Evolutionary conservation across 331 rosid genomes (phyloP), one percentile per base, ranked within the genome.

Genomic region (Quercus tomentella): DNA sequence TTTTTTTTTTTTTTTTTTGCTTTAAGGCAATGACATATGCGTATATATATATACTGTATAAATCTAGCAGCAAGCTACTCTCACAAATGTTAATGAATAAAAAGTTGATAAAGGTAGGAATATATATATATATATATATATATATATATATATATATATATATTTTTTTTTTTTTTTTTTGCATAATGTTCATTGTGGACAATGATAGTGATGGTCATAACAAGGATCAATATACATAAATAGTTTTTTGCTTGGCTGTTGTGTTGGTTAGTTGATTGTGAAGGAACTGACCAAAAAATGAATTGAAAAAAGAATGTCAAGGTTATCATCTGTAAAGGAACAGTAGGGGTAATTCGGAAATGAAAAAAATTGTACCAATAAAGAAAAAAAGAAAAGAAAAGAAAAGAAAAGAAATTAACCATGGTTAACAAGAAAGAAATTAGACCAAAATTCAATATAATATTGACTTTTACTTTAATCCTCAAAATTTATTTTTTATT

Each of bases 191-290:
- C 18, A 11, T 11, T 12, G 26, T 60, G 37, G 68, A 71, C 15
- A 45, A 51, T 28, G 83, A 73, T 23, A 15, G 78, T 37, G 83
- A 73, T 35, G 75, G 83, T 80, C 74, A 73, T 61, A 72, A 63
- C 54, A 73, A 65, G 41, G 58, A 37, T 73, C 83, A 65, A 65
- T 65, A n/a, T 43, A 43, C 15, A 45, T 21, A 6, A 31, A 4
- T 28, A 2, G 21, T 16, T 11, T 45, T 74, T n/a, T 74, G 31
- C 70, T 15, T 63, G 7, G 20, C 28, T 62, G 66, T 60, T 7
- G 61, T 6, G 80, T 76, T 80, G 80, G 74, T 66, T 77, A 35
- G 78, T 49, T 70, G 71, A 71, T 31, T 55, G 73, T 16, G 15
- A 75, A 45, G 0, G 52, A 45, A 45, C 16, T 3, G 12, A 45